Evolutionary conservation across 495 filamentous ascomycete species (phyloP), one percentile per base, ranked within the genome.

Genomic region (Parmelia sp.): DNA sequence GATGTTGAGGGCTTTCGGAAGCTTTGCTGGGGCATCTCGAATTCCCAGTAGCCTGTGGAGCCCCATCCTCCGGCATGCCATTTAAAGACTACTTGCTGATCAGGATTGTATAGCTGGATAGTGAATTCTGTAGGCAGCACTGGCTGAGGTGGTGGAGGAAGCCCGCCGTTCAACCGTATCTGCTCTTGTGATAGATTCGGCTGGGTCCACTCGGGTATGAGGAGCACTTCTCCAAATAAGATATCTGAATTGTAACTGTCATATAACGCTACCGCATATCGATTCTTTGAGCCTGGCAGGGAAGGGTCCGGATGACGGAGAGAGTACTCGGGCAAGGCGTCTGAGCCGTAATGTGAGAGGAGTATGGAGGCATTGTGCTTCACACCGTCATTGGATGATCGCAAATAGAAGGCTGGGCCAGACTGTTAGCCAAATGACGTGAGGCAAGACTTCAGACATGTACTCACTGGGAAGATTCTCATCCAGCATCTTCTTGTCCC

Each of bases 31-130:
- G 94, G 94, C 79, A 98, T 87, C 71, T 92, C 90, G 74, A 98
- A 98, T 62, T 92, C 90, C 86, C 92, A 98, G 57, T 81, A 82
- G 29, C 90, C 84, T 33, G 85, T 86, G 57, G 84, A 85, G 68
- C 87, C 89, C 89, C 90, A 96, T 59, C 84, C 81, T 60, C 88
- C 88, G 49, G 84, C 77, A 63, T 89, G 83, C 72, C 89, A 83
- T 72, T 80, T 85, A 51, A 97, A 80, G 0, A 77, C 61, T 35
- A 97, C 77, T 66, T 88, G 79, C 74, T 96, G 92, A 76, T 97
- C 92, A 0, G 94, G 94, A 71, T 96, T 91, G 82, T 97, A 97
- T 15, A 98, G 86, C 67, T 93, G 89, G 60, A 97, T 82, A 23
- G 82, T 80, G 73, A 97, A 96, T 58, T 82, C 82, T 51, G 83